These are phyloP conservation scores for Cryptococcus sp. DNA, from an alignment of 1,284 basidiomycete species.

Conservation along the genomic window DNA sequence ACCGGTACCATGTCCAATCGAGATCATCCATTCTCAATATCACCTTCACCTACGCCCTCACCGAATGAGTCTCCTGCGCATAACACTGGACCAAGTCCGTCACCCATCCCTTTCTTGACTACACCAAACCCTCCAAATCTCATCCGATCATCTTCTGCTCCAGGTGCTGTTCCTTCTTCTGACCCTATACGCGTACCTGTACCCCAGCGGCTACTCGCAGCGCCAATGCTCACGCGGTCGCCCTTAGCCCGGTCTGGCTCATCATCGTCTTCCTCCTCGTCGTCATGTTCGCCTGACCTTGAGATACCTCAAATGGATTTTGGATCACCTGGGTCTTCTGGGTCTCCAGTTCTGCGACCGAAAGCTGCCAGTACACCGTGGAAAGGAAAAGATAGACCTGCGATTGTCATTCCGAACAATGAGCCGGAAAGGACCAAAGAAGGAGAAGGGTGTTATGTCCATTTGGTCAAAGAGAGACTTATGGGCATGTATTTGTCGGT, in stretches of 20 bases:
- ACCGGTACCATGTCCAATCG: neutral
- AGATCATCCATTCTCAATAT: too few species aligned
- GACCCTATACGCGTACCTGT: neutral
- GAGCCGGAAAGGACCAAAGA: slow-evolving; percentile 6
- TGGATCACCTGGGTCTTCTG: neutral
- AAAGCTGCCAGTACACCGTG: neutral
- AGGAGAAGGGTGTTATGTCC: slow-evolving; percentile 49
- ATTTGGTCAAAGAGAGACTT: slow-evolving; percentile 55
- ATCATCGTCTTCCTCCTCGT: slow-evolving; percentile 12
- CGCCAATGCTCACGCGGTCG: slow-evolving; percentile 5
- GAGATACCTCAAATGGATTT: slow-evolving; percentile 1
- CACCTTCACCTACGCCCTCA: too few species aligned
- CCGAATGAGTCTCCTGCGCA: too few species aligned
- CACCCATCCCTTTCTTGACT: slow-evolving; percentile 5
- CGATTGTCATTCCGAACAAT: slow-evolving; percentile 15
- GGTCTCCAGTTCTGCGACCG: neutral
- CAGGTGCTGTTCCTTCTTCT: neutral
- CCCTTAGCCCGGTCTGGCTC: slow-evolving; percentile 20
- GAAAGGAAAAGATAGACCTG: slow-evolving; percentile 6
- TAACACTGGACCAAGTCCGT: slow-evolving; percentile 3
- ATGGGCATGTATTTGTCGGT: slow-evolving; percentile 53
- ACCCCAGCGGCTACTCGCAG: neutral
- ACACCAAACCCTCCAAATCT: neutral
- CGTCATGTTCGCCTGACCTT: slow-evolving; percentile 9
- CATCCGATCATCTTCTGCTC: slow-evolving; percentile 5